Evolutionary conservation across 1,139 yeast genomes (phyloP), one percentile per base, ranked within the genome.

Genomic region (Lodderomyces theae): DNA sequence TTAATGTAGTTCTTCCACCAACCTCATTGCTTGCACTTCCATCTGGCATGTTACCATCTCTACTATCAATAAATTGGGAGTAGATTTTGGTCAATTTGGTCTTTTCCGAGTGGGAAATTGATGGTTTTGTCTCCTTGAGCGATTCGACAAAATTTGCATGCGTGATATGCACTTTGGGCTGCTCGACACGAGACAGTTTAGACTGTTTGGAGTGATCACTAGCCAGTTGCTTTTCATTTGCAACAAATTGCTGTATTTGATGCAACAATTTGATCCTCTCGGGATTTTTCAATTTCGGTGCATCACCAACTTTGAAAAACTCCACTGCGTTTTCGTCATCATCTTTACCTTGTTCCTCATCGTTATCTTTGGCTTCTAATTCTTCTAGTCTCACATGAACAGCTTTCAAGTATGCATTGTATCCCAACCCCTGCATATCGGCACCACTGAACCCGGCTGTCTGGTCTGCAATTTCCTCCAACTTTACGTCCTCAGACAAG

Each of bases 361-460:
- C 58, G 12, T 58, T 63, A 43, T 64, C 72, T 31, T 66, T 69
- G 8, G 59, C 55, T 31, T 48, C 49, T 23, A 47, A 34, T 16
- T 49, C 49, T 18, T 80, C 82, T 41, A 90, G 69, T 43, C 74
- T 79, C 34, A 83, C 82, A 58, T 92, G 97, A 15, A 92, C 95
- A 7, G 96, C 95, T 49, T 83, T 85, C 57, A 92, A 72, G 56
- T 90, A 89, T 0, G 97, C 96, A 62, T 89, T 92, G 61, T 89
- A 90, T 34, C 90, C 83, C 39, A 92, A 67, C 0, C 97, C 97
- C 63, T 90, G 97, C 60, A 92, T 68, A 63, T 92, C 98, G 0
- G 98, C 98, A 10, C 97, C 97, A 28, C 96, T 86, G 53, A 78
- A 90, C 0, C 96, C 96, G 1, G 72, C 78, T 0, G 96, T 82